Base-by-base conservation (phyloP, 2,329 filamentous ascomycete genomes). In the Talaromyces sp. region DNA sequence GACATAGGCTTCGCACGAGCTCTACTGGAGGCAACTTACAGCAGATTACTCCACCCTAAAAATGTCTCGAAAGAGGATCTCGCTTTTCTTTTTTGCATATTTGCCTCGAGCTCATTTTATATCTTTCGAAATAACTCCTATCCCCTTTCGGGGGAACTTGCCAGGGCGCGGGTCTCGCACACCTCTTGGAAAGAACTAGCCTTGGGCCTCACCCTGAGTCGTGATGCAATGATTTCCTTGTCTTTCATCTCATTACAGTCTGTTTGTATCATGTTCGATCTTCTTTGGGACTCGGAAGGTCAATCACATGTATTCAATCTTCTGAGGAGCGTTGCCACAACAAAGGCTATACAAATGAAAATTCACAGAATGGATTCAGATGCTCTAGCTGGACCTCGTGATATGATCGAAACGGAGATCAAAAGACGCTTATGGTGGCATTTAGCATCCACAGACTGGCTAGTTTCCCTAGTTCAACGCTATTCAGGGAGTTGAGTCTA, bases 331-430 rank as follows among this genome's bases (percentile, higher is more conserved):
- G 17, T 36, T 15, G 48, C 48, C 9, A 21, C 10, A 11, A 52
- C 15, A 25, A 52, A 52, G 21, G 48, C 48, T 13, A 52, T 52
- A 52, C 48, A 39, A 17, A 39, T 52, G 48, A 37, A 22, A 39
- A 15, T 52, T 19, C 48, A 39, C 48, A 21, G 17, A 21, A 11
- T 52, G 9, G 48, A 52, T 52, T n/a, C 33, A 33, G 33, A 52
- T 13, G 37, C 43, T 48, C 2, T 21, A 11, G 10, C 21, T 22
- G 21, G 6, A 36, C 6, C 8, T 13, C 10, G 31, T 3, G 15
- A n/a, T 15, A 39, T 15, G 4, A 17, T 39, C 36, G 36, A 39
- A 39, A 17, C n/a, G 9, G 41, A 45, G 19, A 22, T 11, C 21
- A 45, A 45, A 28, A 22, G 41, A 15, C 19, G 41, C 10, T 15